Evolutionary conservation across 1,284 basidiomycete genomes (phyloP), one percentile per base, ranked within the genome.

Genomic region (Coriolopsis trogii): DNA sequence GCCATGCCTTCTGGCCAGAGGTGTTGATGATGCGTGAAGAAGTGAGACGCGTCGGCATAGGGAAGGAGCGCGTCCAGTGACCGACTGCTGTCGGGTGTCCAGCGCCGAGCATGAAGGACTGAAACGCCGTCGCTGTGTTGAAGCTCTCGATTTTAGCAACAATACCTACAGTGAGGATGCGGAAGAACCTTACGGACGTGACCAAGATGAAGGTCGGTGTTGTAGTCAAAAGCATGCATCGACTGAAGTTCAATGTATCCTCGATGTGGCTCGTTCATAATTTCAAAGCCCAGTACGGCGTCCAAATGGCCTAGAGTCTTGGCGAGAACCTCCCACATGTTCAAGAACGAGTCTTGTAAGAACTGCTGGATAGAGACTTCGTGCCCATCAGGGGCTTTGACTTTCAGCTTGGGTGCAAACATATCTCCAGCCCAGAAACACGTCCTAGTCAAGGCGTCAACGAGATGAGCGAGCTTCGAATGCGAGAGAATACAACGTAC

Each of bases 221-320:
- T 94, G 70, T 97, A 95, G 69, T 98, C 87, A 73, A 93, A 98
- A 26, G 76, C 75, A 63, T 98, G 86, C 45, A 98, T 80, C 3
- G 92, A 93, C 34, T 84, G 77, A 3, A 96, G 74, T 50, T 89
- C 84, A 54, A 97, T 85, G 65, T 95, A 97, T 21, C 96, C 97
- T 63, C 89, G 80, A 71, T 99, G 95, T 0, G 96, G 96, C 70
- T 99, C 96, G 64, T 99, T 99, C 82, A 98, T 89, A 67, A 93
- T 81, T 90, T 98, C 91, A 54, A 98, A 95, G 0, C 96, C 96
- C 15, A 97, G 65, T 0, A 97, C 89, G 3, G 85, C 87, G 10
- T 91, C 85, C 29, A 95, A 69, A 51, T 84, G 80, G 6, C 85
- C 87, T 2, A 98, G 75, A 0, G 83, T 76, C 44, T 81, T 77